Percentiles rank a stretch among this genome's conserved stretches.
Conservation (phyloP, 345 rosid species). For the Citropsis articulata region DNA sequence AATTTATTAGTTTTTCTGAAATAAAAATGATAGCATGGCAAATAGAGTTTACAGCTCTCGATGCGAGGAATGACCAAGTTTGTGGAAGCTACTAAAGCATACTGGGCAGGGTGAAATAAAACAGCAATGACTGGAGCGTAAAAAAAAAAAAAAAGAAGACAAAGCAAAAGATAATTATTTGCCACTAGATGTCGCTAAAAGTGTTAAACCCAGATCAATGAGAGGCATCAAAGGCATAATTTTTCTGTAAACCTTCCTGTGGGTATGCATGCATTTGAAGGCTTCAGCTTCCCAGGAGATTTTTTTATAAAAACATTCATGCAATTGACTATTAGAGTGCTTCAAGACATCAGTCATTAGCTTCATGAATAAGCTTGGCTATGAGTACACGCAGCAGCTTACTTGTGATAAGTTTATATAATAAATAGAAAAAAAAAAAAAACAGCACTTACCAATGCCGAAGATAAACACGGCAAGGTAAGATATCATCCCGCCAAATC, state of each 20-base stretch:
- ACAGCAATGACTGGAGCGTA: neutral
- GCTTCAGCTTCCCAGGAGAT: neutral
- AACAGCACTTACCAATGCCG: conserved; percentile 67
- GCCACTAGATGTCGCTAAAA: neutral
- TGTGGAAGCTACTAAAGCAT: neutral
- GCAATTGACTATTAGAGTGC: neutral
- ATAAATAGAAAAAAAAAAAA: neutral
- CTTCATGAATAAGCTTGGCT: neutral
- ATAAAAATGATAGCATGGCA: neutral
- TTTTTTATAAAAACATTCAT: neutral
- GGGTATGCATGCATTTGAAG: neutral
- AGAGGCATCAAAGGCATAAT: neutral
- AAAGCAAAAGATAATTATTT: neutral
- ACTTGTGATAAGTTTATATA: neutral
- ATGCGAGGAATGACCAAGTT: neutral
- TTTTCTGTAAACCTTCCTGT: neutral
- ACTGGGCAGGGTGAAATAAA: neutral
- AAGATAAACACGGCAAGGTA: conserved; percentile 87
- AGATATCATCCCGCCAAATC: conserved; percentile 86
- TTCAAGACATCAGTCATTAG: neutral
- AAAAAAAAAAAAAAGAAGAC: no score
- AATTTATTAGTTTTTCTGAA: no score
- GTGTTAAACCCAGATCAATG: neutral
- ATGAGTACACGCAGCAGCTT: neutral
- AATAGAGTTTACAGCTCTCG: neutral